These are phyloP conservation scores for Coemansia sp. DNA, from an alignment of 371 early-diverging fungal species.

Conservation along the genomic window DNA sequence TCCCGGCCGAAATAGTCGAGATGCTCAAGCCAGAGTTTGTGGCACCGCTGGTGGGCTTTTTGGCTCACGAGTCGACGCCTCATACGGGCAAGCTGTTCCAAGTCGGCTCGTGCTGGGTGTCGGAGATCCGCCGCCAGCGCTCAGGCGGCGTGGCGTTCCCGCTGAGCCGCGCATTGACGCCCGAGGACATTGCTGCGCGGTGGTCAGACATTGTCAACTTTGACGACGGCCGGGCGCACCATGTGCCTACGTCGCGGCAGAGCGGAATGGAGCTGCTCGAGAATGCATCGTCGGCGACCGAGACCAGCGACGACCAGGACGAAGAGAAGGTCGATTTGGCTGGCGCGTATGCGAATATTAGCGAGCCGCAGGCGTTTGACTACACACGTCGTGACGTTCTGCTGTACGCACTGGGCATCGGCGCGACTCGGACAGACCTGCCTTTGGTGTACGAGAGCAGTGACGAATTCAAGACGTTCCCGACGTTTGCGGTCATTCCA, in stretches of 20 bases:
- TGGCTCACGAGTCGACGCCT: constrained; percentile 61
- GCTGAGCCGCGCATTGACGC: constrained; percentile 57
- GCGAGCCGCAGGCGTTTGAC: constrained; percentile 56
- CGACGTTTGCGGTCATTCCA: constrained; percentile 90
- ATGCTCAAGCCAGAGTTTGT: constrained; percentile 78
- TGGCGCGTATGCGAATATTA: constrained; percentile 57
- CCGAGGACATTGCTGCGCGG: constrained; percentile 60
- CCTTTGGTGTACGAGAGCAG: constrained; percentile 85
- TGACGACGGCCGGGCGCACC: constrained; percentile 84
- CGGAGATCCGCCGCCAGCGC: constrained; percentile 69
- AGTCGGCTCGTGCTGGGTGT: constrained; percentile 73
- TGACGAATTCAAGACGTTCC: constrained; percentile 76
- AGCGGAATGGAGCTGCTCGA: constrained; percentile 45
- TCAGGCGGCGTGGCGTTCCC: constrained; percentile 71
- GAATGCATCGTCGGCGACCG: constrained; percentile 37
- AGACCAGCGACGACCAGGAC: constrained; percentile 30
- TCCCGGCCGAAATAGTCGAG: constrained; percentile 78
- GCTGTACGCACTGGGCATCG: constrained; percentile 93
- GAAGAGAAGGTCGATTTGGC: constrained; percentile 62
- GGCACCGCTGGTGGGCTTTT: constrained; percentile 69
- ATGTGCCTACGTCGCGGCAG: constrained; percentile 43
- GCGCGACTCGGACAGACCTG: constrained; percentile 84
- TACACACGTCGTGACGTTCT: constrained; percentile 89
- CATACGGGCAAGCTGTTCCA: constrained; percentile 67
- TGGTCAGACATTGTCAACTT: constrained; percentile 66